Conservation (phyloP, 768 basidiomycete genomes). For the Roridomyces roridus region DNA sequence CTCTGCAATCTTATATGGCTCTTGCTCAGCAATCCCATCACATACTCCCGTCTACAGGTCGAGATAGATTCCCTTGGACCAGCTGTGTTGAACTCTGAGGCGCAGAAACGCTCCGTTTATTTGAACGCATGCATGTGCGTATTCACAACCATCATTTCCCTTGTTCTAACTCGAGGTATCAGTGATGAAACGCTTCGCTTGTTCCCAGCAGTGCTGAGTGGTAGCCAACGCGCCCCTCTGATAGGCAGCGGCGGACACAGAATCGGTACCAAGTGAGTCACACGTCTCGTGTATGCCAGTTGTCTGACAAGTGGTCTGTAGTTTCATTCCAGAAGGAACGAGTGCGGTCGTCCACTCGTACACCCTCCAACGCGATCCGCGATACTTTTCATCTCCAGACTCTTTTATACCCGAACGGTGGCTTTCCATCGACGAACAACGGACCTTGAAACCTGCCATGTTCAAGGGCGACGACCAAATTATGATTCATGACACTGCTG, state of each 20-base stretch:
- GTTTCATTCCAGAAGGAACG: slow-evolving; percentile 46
- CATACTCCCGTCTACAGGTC: slow-evolving; percentile 29
- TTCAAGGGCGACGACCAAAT: slow-evolving; percentile 18
- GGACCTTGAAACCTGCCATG: slow-evolving; percentile 22
- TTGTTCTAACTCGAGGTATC: not conserved
- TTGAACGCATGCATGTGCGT: slow-evolving; percentile 44
- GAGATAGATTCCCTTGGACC: slow-evolving; percentile 33
- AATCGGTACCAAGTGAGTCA: slow-evolving; percentile 30
- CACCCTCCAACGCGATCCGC: slow-evolving; percentile 40
- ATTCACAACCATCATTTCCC: not conserved
- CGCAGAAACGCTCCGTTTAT: slow-evolving; percentile 32
- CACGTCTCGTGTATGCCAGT: not conserved
- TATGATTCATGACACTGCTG: slow-evolving; percentile 26
- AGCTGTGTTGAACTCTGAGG: slow-evolving; percentile 26
- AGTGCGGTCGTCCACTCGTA: slow-evolving; percentile 39
- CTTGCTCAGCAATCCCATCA: slow-evolving; percentile 23
- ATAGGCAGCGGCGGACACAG: slow-evolving; percentile 35
- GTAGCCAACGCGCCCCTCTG: slow-evolving; percentile 38
- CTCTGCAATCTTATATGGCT: slow-evolving; percentile 25
- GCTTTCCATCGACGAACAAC: slow-evolving; percentile 30
- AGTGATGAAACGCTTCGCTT: slow-evolving; percentile 47
- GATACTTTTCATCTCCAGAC: slow-evolving; percentile 44
- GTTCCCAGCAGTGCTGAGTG: slow-evolving; percentile 42
- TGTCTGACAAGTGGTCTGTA: slow-evolving; percentile 10
- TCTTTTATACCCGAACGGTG: slow-evolving; percentile 46